Base-by-base conservation (phyloP, 2,329 filamentous ascomycete species). In the Fusarium verrucosum region DNA sequence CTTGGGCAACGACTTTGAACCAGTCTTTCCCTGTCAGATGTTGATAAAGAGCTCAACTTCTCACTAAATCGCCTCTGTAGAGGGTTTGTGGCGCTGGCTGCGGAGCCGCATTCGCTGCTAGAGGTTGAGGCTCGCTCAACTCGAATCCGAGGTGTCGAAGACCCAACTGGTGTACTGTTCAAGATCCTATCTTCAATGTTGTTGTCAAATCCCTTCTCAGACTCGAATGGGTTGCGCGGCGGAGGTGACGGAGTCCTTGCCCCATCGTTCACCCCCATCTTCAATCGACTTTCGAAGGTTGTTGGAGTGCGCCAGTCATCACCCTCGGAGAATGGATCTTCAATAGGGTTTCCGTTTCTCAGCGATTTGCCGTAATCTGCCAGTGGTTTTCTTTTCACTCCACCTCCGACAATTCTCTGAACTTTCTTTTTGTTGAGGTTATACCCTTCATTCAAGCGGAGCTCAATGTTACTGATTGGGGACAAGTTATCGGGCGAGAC, bases 101-200 rank as follows among this genome's bases (percentile, higher is more conserved):
- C 46, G 26, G 63, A 46, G 46, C 66, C 68, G 36, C 61, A 46
- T 11, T 63, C 56, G 19, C 19, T 51, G 26, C 65, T 61, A 38
- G 57, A 64, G 20, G 56, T 55, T 17, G 65, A 66, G 11, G 55
- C 60, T 28, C 54, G 62, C 19, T 67, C 44, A 20, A 70, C 38
- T 47, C 58, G 69, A 58, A 70, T 65, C 38, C 74, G 76, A 30
- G 78, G 78, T 3, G 78, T 80, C 3, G 79, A 80, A 43, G 71
- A 76, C 42, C 74, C 78, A 26, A 75, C 66, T 7, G 78, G 78
- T 19, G 66, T 69, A 30, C 68, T 72, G 25, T 65, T 72, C 62
- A 80, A 72, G 55, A 80, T 72, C 14, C 78, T 76, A 70, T 76
- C 73, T 38, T 77, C 73, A 57, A 80, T 74, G 50, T 79, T 69